A percentile compares a stretch with the other conserved stretches of the same genome.
Conservation (phyloP, 2,329 filamentous ascomycete species). For the Penicillium expansum region DNA sequence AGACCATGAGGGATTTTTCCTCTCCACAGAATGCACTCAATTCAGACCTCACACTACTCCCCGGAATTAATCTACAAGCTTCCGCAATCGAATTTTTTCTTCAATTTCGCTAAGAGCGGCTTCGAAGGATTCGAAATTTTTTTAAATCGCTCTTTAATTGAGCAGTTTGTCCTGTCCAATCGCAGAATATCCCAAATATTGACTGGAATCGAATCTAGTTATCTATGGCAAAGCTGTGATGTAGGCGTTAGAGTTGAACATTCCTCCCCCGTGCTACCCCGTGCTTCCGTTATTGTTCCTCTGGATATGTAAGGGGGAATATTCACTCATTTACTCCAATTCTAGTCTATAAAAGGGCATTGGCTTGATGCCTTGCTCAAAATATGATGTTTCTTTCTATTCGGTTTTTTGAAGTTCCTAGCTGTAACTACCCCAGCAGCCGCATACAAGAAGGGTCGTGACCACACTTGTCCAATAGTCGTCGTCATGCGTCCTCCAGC, state of each 20-base stretch:
- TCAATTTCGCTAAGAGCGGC: background rate
- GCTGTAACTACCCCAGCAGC: background rate
- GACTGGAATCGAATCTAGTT: background rate
- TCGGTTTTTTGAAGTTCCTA: background rate
- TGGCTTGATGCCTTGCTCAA: background rate
- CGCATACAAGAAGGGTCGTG: background rate
- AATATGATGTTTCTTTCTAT: background rate
- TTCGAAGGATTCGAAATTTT: background rate
- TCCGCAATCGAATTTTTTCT: constrained; percentile 4
- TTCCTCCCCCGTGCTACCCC: background rate
- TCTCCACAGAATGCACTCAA: constrained; percentile 14
- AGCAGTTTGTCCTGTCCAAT: constrained; percentile 24
- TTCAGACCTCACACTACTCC: constrained; percentile 5
- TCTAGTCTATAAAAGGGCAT: background rate
- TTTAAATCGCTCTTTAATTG: constrained; percentile 1
- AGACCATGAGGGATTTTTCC: constrained; percentile 23
- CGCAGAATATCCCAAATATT: background rate
- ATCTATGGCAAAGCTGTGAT: background rate
- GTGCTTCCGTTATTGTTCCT: background rate
- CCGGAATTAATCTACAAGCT: constrained; percentile 1
- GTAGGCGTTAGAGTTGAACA: background rate
- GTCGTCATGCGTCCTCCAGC: constrained; percentile 10
- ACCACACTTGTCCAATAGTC: constrained; percentile 7
- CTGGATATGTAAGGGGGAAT: background rate
- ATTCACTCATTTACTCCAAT: background rate